These are phyloP conservation scores for Chrysoporthe austroafricana DNA, from an alignment of 2,329 filamentous ascomycete genomes.

Conservation along the genomic window DNA sequence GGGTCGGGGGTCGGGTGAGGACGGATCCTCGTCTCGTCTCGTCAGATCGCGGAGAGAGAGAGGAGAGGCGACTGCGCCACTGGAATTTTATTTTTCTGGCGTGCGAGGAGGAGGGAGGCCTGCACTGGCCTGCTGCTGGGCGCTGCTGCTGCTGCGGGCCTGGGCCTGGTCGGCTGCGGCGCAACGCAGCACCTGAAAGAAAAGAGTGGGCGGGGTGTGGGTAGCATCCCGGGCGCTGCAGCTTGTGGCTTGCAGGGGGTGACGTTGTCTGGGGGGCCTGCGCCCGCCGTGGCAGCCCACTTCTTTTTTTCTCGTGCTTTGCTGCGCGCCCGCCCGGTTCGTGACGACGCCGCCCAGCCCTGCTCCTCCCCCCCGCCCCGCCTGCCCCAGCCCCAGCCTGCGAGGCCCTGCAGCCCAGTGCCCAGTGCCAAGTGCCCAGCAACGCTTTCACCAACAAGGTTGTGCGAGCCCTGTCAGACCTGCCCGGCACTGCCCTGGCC, in stretches of 20 bases:
- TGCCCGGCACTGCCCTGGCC: neutral
- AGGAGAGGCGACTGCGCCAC: slow-evolving; percentile 5
- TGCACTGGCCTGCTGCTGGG: too few relatives aligned
- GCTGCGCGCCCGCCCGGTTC: neutral
- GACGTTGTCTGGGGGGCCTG: slow-evolving; percentile 5
- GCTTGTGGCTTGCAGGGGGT: slow-evolving; percentile 8
- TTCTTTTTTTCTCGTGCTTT: slow-evolving; percentile 1
- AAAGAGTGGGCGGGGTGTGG: neutral
- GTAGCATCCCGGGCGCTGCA: neutral
- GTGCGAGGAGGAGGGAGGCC: too few relatives aligned
- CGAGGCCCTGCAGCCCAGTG: too few relatives aligned
- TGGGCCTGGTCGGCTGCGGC: slow-evolving; percentile 1
- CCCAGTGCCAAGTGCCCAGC: neutral
- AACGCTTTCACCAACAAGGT: neutral
- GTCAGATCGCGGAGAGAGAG: neutral
- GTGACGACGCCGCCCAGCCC: neutral
- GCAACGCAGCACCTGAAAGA: slow-evolving; percentile 11
- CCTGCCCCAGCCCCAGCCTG: neutral
- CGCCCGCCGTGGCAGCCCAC: neutral
- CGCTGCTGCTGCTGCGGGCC: neutral
- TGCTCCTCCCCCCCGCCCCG: neutral
- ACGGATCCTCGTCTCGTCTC: neutral
- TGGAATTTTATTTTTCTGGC: neutral
- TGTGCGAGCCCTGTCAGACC: slow-evolving; percentile 8
- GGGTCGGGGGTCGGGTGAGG: neutral